Percentiles rank a stretch among this genome's conserved stretches.
Evolutionary conservation across 306 rosid species (phyloP).

Genomic region (Trifolium fragiferum): DNA sequence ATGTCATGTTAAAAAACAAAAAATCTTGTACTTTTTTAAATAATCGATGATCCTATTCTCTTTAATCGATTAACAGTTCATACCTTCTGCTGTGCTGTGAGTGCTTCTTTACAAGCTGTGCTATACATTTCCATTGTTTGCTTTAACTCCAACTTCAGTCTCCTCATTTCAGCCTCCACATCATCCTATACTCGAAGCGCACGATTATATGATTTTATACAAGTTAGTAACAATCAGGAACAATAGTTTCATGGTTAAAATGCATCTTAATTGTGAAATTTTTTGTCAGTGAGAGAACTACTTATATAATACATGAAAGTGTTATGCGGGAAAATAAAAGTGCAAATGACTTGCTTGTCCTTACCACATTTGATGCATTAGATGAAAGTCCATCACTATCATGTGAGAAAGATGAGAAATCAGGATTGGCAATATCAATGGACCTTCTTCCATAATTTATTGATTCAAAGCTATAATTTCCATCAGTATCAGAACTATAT

Average conservation of each 20-base stretch:
- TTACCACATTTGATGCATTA: constrained; percentile 60
- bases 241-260: background rate
- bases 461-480: constrained; percentile 66
- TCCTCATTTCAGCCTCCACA: constrained; percentile 91
- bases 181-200: constrained; percentile 70
- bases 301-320: background rate
- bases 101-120: constrained; percentile 95
- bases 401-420: constrained; percentile 67
- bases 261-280: background rate
- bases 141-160: constrained; percentile 86
- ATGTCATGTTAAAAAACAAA: constrained; percentile 21
- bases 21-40: constrained; percentile 15
- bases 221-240: constrained; percentile 2
- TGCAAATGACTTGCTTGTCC: constrained; percentile 30
- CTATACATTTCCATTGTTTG: constrained; percentile 99
- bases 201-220: constrained; percentile 35
- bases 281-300: background rate
- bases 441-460: constrained; percentile 57
- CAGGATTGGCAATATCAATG: constrained; percentile 58
- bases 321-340: background rate
- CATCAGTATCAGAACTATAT: constrained; percentile 61
- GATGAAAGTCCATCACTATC: constrained; percentile 66
- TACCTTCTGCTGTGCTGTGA: constrained; percentile 85
- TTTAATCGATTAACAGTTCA: background rate
- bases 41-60: background rate